These are phyloP conservation scores for Anthracocystis walkeri DNA, from an alignment of 1,284 basidiomycete species.

Conservation along the genomic window DNA sequence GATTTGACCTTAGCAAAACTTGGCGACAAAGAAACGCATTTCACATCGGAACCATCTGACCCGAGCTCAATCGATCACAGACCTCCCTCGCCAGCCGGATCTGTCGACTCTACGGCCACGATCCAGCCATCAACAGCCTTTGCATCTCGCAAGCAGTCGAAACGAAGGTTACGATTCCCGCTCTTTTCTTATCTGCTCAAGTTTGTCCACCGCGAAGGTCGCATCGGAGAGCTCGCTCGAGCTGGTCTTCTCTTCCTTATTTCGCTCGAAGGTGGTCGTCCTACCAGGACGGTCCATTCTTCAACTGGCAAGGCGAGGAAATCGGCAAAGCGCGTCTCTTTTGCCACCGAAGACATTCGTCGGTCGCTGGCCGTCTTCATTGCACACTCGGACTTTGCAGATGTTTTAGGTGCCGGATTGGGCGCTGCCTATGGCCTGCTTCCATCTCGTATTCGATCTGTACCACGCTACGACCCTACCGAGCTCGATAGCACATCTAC, in stretches of 20 bases:
- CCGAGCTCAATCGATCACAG: background rate
- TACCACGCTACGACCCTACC: conserved; percentile 36
- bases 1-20: background rate
- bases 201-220: conserved; percentile 92
- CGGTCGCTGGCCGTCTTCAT: conserved; percentile 89
- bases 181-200: conserved; percentile 91
- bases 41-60: background rate
- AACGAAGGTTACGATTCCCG: conserved; percentile 52
- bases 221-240: conserved; percentile 91
- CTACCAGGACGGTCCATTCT: conserved; percentile 1
- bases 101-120: conserved; percentile 49
- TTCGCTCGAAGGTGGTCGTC: conserved; percentile 75
- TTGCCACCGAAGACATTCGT: conserved; percentile 34
- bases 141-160: conserved; percentile 14
- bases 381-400: conserved; percentile 93
- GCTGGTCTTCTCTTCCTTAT: conserved; percentile 91
- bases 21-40: background rate
- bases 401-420: conserved; percentile 92
- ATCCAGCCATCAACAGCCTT: conserved; percentile 36
- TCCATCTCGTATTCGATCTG: conserved; percentile 71
- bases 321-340: conserved; percentile 28
- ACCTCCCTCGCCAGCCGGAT: conserved; percentile 37
- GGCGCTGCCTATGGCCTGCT: conserved; percentile 92
- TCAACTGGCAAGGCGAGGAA: conserved; percentile 1
- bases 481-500: conserved; percentile 16